Evolutionary conservation across 2,329 filamentous ascomycete species (phyloP).

Genomic region (Diaporthe aspalathi): DNA sequence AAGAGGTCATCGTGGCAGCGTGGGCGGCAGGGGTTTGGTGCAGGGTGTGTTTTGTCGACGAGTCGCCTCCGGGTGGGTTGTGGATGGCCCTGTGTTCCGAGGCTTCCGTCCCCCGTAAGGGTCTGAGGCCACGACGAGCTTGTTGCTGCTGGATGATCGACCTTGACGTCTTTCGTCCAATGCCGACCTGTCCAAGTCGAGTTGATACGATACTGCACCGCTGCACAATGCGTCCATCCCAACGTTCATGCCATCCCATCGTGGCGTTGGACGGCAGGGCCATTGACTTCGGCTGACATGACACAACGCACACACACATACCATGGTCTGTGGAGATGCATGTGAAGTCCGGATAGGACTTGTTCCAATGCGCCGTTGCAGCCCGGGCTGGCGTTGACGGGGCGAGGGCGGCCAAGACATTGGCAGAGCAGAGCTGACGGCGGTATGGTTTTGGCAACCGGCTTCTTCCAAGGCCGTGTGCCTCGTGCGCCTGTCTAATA

Average conservation of each 20-base stretch:
- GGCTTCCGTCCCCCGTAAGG: constrained; percentile 26
- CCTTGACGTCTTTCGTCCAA: constrained; percentile 28
- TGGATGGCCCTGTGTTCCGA: constrained; percentile 33
- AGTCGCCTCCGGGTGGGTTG: constrained; percentile 21
- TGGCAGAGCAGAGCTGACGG: constrained; percentile 11
- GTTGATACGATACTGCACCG: background rate
- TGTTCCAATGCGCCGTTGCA: constrained; percentile 10
- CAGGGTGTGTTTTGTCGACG: constrained; percentile 26
- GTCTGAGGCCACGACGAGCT: constrained; percentile 36
- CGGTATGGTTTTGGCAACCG: constrained; percentile 8
- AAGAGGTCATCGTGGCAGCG: constrained; percentile 38
- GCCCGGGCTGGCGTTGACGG: constrained; percentile 5
- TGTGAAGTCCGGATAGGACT: background rate
- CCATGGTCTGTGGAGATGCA: too few relatives aligned
- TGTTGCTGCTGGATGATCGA: constrained; percentile 11
- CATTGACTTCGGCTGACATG: constrained; percentile 29
- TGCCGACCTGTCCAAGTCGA: constrained; percentile 3
- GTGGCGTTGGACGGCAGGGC: background rate
- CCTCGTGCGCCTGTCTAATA: background rate
- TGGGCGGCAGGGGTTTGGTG: constrained; percentile 5
- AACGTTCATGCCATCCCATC: constrained; percentile 29
- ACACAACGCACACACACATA: background rate
- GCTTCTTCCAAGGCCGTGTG: background rate
- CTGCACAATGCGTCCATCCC: constrained; percentile 17
- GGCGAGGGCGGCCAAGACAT: constrained; percentile 15